phyloP scores from a whole-genome alignment of 768 basidiomycete species.

The Kwoniella newhampshirensis region DNA sequence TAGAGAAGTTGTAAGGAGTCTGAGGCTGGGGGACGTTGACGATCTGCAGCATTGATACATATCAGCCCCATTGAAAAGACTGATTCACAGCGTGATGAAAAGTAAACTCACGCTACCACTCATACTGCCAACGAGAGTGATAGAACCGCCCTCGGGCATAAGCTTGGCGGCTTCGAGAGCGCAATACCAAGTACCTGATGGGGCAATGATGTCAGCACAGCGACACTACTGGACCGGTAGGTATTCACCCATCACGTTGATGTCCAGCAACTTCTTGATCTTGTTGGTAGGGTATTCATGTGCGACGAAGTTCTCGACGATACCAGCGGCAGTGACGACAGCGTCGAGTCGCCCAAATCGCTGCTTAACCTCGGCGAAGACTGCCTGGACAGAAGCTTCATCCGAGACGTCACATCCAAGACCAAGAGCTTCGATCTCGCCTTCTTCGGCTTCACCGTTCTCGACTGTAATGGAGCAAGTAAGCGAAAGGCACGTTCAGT shows the following conservation, averaged over 20 bases:
- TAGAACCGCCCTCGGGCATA: slow-evolving; percentile 79
- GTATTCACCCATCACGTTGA: slow-evolving; percentile 83
- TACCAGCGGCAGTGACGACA: slow-evolving; percentile 79
- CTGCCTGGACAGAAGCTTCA: slow-evolving; percentile 72
- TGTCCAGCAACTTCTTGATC: slow-evolving; percentile 79
- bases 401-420: slow-evolving; percentile 84
- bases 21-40: slow-evolving; percentile 90
- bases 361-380: slow-evolving; percentile 66
- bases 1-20: slow-evolving; percentile 94
- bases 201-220: too few relatives aligned
- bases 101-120: slow-evolving; percentile 69
- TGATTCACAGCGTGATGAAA: background rate
- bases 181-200: slow-evolving; percentile 75
- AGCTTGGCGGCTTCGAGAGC: slow-evolving; percentile 88
- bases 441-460: slow-evolving; percentile 61
- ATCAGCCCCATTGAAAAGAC: too few relatives aligned
- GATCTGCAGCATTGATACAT: slow-evolving; percentile 59
- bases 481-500: background rate
- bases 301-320: slow-evolving; percentile 76
- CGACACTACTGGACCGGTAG: too few relatives aligned
- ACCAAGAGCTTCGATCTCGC: slow-evolving; percentile 68
- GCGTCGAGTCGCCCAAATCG: slow-evolving; percentile 53
- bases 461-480: too few relatives aligned
- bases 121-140: slow-evolving; percentile 87
- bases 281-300: slow-evolving; percentile 88